Evolutionary conservation across 192 early-diverging fungal species (phyloP).

Genomic region (Linnemannia zychae): DNA sequence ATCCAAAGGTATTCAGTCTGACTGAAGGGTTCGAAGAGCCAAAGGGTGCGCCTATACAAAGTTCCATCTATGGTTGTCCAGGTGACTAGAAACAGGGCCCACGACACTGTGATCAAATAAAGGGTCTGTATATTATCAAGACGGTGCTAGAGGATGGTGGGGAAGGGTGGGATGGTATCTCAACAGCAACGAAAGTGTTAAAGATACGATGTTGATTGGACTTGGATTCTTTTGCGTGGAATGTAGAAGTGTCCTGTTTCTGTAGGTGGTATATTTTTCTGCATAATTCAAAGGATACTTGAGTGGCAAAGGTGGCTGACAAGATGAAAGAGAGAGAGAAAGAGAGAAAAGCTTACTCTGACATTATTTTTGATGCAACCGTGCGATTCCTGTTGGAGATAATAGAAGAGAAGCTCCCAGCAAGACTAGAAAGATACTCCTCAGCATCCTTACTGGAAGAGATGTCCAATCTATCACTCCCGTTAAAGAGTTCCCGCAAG

Average conservation of each 20-base stretch:
- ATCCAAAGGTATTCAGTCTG: background rate
- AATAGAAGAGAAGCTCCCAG: conserved; percentile 2
- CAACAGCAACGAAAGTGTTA: background rate
- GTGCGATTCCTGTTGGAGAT: background rate
- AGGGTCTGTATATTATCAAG: conserved; percentile 16
- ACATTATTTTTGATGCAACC: background rate
- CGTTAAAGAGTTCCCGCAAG: background rate
- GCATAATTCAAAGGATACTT: too few species aligned
- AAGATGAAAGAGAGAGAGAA: background rate
- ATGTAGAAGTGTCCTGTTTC: conserved; percentile 2
- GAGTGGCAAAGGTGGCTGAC: background rate
- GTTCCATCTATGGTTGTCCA: background rate
- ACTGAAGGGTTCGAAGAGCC: background rate
- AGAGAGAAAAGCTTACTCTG: background rate
- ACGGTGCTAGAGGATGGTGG: conserved; percentile 30
- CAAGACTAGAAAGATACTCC: background rate
- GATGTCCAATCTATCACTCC: background rate
- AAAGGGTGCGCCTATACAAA: background rate
- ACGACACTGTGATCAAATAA: background rate
- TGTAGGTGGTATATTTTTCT: too few species aligned
- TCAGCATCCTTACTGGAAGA: background rate
- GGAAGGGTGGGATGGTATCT: background rate
- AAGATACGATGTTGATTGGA: conserved; percentile 20
- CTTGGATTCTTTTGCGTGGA: conserved; percentile 1
- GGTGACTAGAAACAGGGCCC: background rate